Evolutionary conservation across 225 moss, liverwort and hornwort species (phyloP).

Genomic region (Pleurozium schreberi): DNA sequence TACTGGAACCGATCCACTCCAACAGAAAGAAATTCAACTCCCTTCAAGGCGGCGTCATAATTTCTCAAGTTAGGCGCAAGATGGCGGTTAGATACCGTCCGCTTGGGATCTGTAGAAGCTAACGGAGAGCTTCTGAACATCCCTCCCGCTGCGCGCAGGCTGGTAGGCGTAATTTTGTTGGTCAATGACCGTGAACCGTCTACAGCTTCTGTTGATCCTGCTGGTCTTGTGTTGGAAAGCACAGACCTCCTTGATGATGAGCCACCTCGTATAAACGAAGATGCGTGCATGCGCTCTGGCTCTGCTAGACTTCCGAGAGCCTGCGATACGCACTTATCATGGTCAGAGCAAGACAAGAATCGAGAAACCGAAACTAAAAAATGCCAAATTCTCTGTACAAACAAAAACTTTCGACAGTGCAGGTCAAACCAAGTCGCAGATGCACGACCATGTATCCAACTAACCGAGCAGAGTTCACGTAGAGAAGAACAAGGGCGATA

Average conservation of each 20-base stretch:
- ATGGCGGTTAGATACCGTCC: conserved; percentile 86
- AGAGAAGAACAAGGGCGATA: not conserved
- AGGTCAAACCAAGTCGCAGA: not conserved
- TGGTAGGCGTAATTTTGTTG: conserved; percentile 51
- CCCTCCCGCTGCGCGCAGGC: conserved; percentile 70
- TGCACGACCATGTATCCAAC: not conserved
- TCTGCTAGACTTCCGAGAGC: conserved; percentile 50
- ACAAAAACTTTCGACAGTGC: not conserved
- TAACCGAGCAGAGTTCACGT: not conserved
- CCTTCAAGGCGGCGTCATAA: conserved; percentile 50
- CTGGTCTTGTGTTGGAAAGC: conserved; percentile 53
- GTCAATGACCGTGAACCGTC: conserved; percentile 63
- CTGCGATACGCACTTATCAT: not conserved
- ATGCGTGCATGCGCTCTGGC: conserved; percentile 61
- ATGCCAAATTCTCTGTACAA: not conserved
- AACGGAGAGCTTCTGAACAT: conserved; percentile 82
- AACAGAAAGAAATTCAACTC: conserved; percentile 59
- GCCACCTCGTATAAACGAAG: conserved; percentile 63
- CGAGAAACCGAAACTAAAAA: not conserved
- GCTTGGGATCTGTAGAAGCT: conserved; percentile 82
- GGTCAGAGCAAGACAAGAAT: not conserved
- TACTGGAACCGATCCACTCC: conserved; percentile 50
- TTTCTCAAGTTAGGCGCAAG: conserved; percentile 36
- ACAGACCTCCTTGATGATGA: conserved; percentile 78
- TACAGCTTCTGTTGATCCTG: conserved; percentile 55